Conservation (phyloP, 805 yeast species). For the Schwanniomyces sp. region DNA sequence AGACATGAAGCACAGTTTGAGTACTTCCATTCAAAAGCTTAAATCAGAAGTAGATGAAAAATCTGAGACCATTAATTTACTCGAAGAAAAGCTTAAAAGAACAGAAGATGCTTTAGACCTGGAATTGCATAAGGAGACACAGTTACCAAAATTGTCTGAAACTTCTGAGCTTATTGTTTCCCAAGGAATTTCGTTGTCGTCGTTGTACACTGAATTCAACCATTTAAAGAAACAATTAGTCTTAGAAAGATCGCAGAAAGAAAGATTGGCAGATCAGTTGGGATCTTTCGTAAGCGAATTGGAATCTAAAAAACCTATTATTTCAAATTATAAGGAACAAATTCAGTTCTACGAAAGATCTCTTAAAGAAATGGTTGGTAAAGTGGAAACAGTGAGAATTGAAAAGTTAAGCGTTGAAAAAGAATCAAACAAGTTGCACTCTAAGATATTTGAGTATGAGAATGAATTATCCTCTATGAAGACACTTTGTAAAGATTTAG, state of each 20-base stretch:
- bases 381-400: slow-evolving; percentile 51
- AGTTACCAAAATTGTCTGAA: slow-evolving; percentile 48
- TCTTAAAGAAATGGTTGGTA: slow-evolving; percentile 50
- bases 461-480: slow-evolving; percentile 49
- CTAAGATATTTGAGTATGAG: slow-evolving; percentile 41
- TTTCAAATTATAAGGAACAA: slow-evolving; percentile 63
- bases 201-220: slow-evolving; percentile 63
- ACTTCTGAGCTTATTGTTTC: slow-evolving; percentile 57
- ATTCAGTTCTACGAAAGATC: slow-evolving; percentile 55
- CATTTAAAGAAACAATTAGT: slow-evolving; percentile 64
- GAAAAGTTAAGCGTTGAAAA: slow-evolving; percentile 48
- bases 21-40: slow-evolving; percentile 30
- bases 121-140: slow-evolving; percentile 38
- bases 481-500: slow-evolving; percentile 67
- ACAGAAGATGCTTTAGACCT: slow-evolving; percentile 43
- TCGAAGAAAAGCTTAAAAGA: slow-evolving; percentile 36
- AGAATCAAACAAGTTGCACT: slow-evolving; percentile 33
- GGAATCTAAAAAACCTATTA: slow-evolving; percentile 74
- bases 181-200: slow-evolving; percentile 61
- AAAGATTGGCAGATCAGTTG: slow-evolving; percentile 66
- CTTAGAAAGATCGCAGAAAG: slow-evolving; percentile 70
- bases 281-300: slow-evolving; percentile 72
- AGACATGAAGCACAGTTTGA: slow-evolving; percentile 38
- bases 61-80: slow-evolving; percentile 30
- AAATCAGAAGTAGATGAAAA: slow-evolving; percentile 33